A percentile compares a stretch with the other conserved stretches of the same genome.
Conservation (phyloP, 2,329 filamentous ascomycete species). For the Sporothrix inflata region DNA sequence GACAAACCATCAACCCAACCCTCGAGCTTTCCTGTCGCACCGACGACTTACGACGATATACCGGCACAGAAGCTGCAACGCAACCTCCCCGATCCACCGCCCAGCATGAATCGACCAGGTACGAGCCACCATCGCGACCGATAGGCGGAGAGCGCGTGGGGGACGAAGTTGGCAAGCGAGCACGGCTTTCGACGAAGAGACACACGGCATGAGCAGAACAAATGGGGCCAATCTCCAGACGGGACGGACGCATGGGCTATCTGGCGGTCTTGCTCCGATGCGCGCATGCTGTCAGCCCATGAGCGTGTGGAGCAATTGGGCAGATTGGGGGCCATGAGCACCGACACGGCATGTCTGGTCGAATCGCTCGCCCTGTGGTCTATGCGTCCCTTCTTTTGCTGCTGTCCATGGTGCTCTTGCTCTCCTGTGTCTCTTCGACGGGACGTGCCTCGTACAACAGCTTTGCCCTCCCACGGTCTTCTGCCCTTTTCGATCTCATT, state of each 20-base stretch:
- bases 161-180: not conserved
- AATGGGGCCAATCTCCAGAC: too few relatives aligned
- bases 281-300: not conserved
- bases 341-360: not conserved
- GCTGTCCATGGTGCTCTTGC: not conserved
- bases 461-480: not conserved
- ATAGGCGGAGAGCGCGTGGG: not conserved
- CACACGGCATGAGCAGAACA: not conserved
- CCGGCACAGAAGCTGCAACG: not conserved
- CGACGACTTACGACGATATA: not conserved
- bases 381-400: not conserved
- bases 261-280: not conserved
- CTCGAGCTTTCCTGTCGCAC: not conserved
- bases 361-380: not conserved
- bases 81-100: conserved; percentile 16
- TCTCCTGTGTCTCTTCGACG: not conserved
- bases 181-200: not conserved
- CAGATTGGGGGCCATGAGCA: not conserved
- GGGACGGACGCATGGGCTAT: not conserved
- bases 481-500: not conserved
- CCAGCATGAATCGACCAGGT: conserved; percentile 65
- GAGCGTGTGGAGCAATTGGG: not conserved
- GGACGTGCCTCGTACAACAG: not conserved
- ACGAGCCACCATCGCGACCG: conserved; percentile 41
- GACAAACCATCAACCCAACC: not conserved